Evolutionary conservation across 495 filamentous ascomycete species (phyloP).

Genomic region (Lasiosphaeris hirsuta): DNA sequence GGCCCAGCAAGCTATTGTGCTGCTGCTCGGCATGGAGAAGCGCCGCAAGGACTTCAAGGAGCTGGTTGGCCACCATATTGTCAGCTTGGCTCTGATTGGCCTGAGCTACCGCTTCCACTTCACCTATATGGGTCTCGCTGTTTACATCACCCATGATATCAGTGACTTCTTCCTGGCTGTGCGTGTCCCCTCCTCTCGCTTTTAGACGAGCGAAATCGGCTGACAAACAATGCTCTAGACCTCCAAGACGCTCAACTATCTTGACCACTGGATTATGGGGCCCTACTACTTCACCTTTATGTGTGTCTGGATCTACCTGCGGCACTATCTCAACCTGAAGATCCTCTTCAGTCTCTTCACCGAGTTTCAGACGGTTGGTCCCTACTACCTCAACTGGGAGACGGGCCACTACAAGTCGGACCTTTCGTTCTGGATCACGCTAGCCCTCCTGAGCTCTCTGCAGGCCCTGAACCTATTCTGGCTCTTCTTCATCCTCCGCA

Average conservation of each 20-base stretch:
- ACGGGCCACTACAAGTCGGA: slow-evolving; percentile 79
- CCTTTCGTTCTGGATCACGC: slow-evolving; percentile 71
- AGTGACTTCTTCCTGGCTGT: slow-evolving; percentile 96
- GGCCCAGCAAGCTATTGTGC: slow-evolving; percentile 91
- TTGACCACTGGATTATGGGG: slow-evolving; percentile 69
- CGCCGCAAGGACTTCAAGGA: slow-evolving; percentile 95
- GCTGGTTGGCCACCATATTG: slow-evolving; percentile 89
- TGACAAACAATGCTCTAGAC: slow-evolving; percentile 51
- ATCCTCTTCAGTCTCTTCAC: slow-evolving; percentile 84
- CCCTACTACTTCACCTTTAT: slow-evolving; percentile 88
- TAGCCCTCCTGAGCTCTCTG: slow-evolving; percentile 64
- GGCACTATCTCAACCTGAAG: slow-evolving; percentile 85
- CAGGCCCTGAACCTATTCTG: slow-evolving; percentile 86
- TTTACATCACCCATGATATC: slow-evolving; percentile 96
- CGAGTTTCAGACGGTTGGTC: slow-evolving; percentile 84
- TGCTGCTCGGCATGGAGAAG: slow-evolving; percentile 87
- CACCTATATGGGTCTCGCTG: slow-evolving; percentile 93
- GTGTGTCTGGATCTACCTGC: slow-evolving; percentile 82
- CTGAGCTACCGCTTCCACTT: slow-evolving; percentile 97
- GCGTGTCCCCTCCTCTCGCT: slow-evolving; percentile 37
- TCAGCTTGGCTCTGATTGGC: slow-evolving; percentile 82
- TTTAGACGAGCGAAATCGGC: not conserved
- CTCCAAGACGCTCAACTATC: slow-evolving; percentile 91
- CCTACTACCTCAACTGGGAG: slow-evolving; percentile 83
- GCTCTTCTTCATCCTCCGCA: slow-evolving; percentile 76